A percentile compares a stretch with the other conserved stretches of the same genome.
Conservation (phyloP, 208 protist species). For the Wallacemonas collosoma region DNA sequence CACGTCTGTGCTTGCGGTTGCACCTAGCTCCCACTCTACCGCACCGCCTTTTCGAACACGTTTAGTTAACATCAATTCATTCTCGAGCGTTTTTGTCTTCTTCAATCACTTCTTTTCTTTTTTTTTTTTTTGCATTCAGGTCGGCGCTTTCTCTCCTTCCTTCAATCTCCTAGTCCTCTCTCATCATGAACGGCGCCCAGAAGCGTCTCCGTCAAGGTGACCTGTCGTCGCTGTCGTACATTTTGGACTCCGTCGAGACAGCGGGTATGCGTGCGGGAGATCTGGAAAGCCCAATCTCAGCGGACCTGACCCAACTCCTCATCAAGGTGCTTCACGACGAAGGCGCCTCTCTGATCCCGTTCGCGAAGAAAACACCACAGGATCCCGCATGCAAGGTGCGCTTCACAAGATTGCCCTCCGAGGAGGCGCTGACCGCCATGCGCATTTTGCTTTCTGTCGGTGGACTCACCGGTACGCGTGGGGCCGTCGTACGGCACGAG, state of each 20-base stretch:
- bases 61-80: neutral
- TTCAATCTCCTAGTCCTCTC: no score
- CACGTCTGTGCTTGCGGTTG: no score
- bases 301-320: conserved; percentile 23
- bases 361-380: neutral
- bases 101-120: neutral
- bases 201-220: conserved; percentile 39
- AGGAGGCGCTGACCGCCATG: conserved; percentile 34
- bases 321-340: conserved; percentile 40
- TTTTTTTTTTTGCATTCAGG: conserved; percentile 8
- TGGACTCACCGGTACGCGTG: conserved; percentile 16
- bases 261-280: conserved; percentile 17
- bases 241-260: conserved; percentile 38
- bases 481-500: conserved; percentile 20
- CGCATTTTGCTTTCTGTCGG: conserved; percentile 40
- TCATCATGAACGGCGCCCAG: conserved; percentile 35
- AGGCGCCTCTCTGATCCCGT: conserved; percentile 19
- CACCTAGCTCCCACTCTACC: no score
- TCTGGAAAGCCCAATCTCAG: neutral
- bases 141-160: neutral
- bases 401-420: conserved; percentile 12
- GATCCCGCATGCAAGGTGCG: neutral
- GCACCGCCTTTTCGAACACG: no score
- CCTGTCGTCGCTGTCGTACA: conserved; percentile 33
- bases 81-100: neutral